Evolutionary conservation across 768 basidiomycete species (phyloP).

Genomic region (Ramaria sp.): DNA sequence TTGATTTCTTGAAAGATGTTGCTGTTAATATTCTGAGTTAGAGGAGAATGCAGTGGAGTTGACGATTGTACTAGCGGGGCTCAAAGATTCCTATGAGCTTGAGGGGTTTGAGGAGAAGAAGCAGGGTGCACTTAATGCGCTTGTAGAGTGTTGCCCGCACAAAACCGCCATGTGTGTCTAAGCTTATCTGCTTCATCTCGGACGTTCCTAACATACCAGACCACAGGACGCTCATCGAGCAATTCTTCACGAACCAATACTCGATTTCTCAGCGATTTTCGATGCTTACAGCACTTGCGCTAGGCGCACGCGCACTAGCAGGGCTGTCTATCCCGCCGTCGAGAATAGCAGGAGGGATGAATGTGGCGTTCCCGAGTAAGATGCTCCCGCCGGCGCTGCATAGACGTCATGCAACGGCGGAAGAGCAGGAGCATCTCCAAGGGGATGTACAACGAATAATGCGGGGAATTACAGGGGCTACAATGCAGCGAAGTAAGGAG

Average conservation of each 20-base stretch:
- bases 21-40: conserved; percentile 21
- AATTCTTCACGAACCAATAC: conserved; percentile 92
- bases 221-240: conserved; percentile 69
- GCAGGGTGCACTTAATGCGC: conserved; percentile 66
- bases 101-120: conserved; percentile 66
- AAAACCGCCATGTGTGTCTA: conserved; percentile 69
- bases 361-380: conserved; percentile 69
- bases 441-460: conserved; percentile 46
- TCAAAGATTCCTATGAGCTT: conserved; percentile 82
- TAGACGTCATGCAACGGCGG: conserved; percentile 43
- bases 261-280: conserved; percentile 76
- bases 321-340: conserved; percentile 30
- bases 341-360: conserved; percentile 13
- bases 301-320: conserved; percentile 79
- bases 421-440: conserved; percentile 19
- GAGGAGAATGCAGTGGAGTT: conserved; percentile 88
- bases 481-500: conserved; percentile 52
- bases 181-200: neutral
- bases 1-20: neutral
- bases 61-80: conserved; percentile 53
- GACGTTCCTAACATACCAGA: neutral
- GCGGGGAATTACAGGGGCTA: conserved; percentile 47
- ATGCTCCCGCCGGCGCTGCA: conserved; percentile 64
- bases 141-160: conserved; percentile 69
- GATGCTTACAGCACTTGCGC: conserved; percentile 76